Evolutionary conservation across 805 yeast genomes (phyloP), one percentile per base, ranked within the genome.

Genomic region (Grigorovia humatica): DNA sequence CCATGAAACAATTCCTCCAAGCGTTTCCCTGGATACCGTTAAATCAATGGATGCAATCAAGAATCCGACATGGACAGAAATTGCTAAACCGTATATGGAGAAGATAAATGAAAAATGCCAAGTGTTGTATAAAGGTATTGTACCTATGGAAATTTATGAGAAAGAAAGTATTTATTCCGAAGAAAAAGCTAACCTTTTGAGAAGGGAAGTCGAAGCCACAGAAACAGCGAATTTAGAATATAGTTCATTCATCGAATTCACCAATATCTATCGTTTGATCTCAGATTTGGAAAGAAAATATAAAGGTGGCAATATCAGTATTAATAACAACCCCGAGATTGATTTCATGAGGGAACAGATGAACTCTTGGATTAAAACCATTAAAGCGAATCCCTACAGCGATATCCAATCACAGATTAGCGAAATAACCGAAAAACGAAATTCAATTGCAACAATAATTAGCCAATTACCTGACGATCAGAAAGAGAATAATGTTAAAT

Each of bases 131-230:
- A 83, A 77, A 48, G 83, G 82, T 55, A 85, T 91, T 19, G 80
- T 93, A 6, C 98, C 98, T 1, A 73, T 89, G 62, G 79, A 82
- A 38, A 88, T 91, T 18, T 96, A 89, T 62, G 96, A 91, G 67
- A 81, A 85, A 59, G 79, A 88, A 50, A 87, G 96, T 55, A 73
- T 82, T 55, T 93, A 93, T 65, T 85, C 96, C 0, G 99, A 91
- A 64, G 89, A 87, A 63, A 85, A 88, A 66, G 91, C 96, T 0
- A 81, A 78, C 55, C 68, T 87, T 41, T 67, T 88, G 46, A 77
- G 98, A 60, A 75, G 72, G 44, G 89, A 88, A 61, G 74, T 82
- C 46, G 97, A 90, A 54, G 76, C 76, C 54, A 77, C 81, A 20
- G 90, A 86, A 52, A 77, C 89, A 9, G 84, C 95, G 0, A 80